These are phyloP conservation scores for Dipodascopsis tothii DNA, from an alignment of 805 yeast genomes.

Conservation along the genomic window DNA sequence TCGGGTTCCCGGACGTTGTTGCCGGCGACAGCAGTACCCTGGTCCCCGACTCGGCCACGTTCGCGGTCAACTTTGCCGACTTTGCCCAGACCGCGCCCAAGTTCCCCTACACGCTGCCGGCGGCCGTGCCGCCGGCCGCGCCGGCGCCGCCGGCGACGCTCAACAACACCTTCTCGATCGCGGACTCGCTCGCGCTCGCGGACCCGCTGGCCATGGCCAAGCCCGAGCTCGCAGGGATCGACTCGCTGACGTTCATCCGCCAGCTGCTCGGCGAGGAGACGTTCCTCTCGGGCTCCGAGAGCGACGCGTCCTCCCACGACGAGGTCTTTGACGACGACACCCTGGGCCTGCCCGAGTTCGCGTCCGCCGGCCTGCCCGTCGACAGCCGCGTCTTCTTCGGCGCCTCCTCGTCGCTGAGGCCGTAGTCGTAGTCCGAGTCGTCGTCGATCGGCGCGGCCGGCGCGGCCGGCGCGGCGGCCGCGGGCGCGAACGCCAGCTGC, in stretches of 20 bases:
- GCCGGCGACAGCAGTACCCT: no score
- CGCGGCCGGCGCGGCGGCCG: not conserved
- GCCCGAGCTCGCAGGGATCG: not conserved
- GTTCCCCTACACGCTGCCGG: not conserved
- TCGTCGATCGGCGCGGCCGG: constrained; percentile 1
- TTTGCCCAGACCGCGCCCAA: no score
- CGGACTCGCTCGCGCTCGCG: not conserved
- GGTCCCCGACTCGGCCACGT: not conserved
- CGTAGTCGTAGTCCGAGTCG: constrained; percentile 35
- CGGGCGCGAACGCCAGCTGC: constrained; percentile 26
- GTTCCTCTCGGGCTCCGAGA: not conserved
- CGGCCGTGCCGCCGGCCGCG: not conserved
- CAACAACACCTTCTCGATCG: not conserved
- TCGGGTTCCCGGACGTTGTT: not conserved
- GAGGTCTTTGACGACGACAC: not conserved
- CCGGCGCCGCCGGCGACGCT: not conserved
- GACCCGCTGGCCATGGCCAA: not conserved
- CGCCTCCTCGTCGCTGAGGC: constrained; percentile 30
- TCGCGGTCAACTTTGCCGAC: not conserved
- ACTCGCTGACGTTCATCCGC: not conserved
- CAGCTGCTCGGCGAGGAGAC: not conserved
- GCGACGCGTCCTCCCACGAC: not conserved
- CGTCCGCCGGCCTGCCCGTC: no score
- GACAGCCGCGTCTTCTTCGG: constrained; percentile 47
- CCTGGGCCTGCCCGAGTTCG: no score